A percentile compares a stretch with the other conserved stretches of the same genome.
These are phyloP conservation scores for Irpex lacteus DNA, from an alignment of 1,284 basidiomycete species.

Conservation along the genomic window DNA sequence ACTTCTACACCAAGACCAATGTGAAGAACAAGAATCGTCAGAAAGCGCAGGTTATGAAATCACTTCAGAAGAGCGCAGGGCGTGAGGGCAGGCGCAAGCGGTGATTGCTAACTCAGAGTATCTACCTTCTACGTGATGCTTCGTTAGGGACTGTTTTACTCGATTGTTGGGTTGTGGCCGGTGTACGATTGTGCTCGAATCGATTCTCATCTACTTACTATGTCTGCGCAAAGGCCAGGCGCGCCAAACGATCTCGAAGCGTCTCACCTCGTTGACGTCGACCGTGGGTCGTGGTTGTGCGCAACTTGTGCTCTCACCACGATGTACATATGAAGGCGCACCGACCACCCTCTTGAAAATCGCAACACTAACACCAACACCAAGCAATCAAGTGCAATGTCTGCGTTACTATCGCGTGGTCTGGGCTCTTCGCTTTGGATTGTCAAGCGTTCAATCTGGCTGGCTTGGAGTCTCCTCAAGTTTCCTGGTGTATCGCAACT, in stretches of 20 bases:
- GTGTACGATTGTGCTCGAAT: no score
- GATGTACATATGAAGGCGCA: no score
- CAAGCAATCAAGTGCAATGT: no score
- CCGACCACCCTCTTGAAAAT: no score
- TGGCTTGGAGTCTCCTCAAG: neutral
- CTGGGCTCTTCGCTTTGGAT: neutral
- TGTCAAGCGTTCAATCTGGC: neutral
- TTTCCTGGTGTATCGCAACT: slow-evolving; percentile 12
- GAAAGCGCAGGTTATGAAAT: slow-evolving; percentile 54
- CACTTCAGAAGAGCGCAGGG: slow-evolving; percentile 21
- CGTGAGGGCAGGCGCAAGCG: slow-evolving; percentile 14
- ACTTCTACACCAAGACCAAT: slow-evolving; percentile 87
- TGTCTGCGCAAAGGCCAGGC: no score
- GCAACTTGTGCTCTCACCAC: no score
- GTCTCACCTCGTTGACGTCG: no score
- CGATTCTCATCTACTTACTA: no score
- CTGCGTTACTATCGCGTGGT: no score
- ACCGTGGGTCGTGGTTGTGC: no score
- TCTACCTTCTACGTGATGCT: neutral
- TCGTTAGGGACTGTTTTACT: neutral
- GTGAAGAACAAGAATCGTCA: slow-evolving; percentile 86
- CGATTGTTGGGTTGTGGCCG: neutral
- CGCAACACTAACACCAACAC: no score
- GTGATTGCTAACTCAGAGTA: neutral
- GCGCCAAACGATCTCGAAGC: no score